Percentiles rank a stretch among this genome's conserved stretches.
These are phyloP conservation scores for Amanita fuliginea DNA, from an alignment of 768 basidiomycete species.

Conservation along the genomic window DNA sequence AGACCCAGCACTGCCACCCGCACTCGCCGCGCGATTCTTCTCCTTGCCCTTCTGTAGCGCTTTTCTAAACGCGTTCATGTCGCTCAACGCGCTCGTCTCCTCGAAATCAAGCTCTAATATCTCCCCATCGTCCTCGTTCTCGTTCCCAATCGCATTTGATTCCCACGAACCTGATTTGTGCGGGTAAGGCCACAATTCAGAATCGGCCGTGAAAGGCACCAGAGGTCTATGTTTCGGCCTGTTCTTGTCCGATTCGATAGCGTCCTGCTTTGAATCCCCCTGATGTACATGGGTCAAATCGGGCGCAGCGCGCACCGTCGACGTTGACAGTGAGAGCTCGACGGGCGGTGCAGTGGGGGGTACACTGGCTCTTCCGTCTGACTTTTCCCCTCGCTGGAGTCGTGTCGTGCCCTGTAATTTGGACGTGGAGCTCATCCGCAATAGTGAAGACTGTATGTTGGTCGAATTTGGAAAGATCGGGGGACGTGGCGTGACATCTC, in stretches of 20 bases:
- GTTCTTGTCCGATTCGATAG: not conserved
- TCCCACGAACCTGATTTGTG: conserved; percentile 20
- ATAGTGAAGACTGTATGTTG: not conserved
- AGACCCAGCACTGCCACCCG: conserved; percentile 1
- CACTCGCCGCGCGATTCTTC: not conserved
- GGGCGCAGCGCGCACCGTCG: conserved; percentile 3
- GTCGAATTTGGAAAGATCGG: conserved; percentile 13
- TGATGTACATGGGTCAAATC: not conserved
- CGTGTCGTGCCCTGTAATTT: conserved; percentile 1
- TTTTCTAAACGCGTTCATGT: conserved; percentile 44
- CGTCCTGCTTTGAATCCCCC: not conserved
- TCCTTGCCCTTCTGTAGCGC: conserved; percentile 14
- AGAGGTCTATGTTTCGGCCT: conserved; percentile 26
- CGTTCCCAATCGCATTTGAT: conserved; percentile 5
- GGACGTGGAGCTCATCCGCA: conserved; percentile 3
- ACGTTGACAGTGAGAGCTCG: conserved; percentile 1
- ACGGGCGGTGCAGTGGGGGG: conserved; percentile 2
- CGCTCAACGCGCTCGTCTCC: conserved; percentile 63
- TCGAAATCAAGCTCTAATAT: conserved; percentile 69
- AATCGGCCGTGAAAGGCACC: conserved; percentile 52
- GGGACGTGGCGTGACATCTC: conserved; percentile 48
- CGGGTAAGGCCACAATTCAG: conserved; percentile 66
- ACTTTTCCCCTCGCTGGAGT: conserved; percentile 1
- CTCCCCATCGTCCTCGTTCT: conserved; percentile 26
- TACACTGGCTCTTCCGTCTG: not conserved